Conservation (phyloP, 257 asterid species). For the Solanum verrucosum region DNA sequence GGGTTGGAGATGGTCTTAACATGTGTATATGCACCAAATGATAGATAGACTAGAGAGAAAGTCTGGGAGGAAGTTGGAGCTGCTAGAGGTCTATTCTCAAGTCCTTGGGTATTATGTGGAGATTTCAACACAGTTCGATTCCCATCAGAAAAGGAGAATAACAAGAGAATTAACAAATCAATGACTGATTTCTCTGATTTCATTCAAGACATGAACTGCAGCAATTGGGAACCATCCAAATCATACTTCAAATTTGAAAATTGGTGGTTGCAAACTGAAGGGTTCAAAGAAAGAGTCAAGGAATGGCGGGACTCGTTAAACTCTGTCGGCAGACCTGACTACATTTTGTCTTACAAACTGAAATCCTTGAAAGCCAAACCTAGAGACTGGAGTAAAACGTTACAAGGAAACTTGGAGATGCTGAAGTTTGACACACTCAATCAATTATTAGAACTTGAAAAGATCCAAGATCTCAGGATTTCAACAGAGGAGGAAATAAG, state of each 20-base stretch:
- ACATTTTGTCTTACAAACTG: neutral
- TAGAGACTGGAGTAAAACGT: neutral
- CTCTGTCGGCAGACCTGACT: neutral
- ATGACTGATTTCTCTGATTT: neutral
- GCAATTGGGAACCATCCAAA: neutral
- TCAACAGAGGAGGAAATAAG: neutral
- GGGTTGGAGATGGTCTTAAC: neutral
- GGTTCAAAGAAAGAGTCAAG: neutral
- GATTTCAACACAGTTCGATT: neutral
- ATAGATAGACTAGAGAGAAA: neutral
- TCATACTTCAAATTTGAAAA: neutral
- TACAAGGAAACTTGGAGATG: neutral
- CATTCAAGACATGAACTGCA: neutral
- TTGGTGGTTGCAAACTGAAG: neutral
- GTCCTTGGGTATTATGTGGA: neutral
- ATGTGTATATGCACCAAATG: neutral
- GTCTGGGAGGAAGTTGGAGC: neutral
- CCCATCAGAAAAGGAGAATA: neutral
- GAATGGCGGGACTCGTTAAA: neutral
- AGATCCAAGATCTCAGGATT: neutral
- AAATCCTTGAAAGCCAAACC: neutral
- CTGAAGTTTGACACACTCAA: neutral
- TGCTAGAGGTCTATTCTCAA: neutral
- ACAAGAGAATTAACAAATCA: neutral
- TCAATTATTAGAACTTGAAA: neutral